A percentile compares a stretch with the other conserved stretches of the same genome.
phyloP scores from a whole-genome alignment of 2,329 filamentous ascomycete genomes.

The Camptophora hylomeconis region DNA sequence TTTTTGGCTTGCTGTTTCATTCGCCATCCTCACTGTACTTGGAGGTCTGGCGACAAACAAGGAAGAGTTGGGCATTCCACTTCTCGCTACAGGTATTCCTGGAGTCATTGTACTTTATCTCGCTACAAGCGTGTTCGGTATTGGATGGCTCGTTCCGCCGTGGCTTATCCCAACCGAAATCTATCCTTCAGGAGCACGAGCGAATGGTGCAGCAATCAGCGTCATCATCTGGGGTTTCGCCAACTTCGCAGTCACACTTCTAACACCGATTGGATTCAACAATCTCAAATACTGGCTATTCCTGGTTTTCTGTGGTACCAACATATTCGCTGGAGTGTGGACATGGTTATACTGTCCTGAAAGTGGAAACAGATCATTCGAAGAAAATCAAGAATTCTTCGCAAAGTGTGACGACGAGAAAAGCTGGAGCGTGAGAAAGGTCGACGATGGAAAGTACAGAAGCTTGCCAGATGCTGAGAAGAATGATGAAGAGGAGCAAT shows the following conservation, averaged over 20 bases:
- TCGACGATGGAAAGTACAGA: slow-evolving; percentile 38
- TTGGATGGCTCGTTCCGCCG: slow-evolving; percentile 37
- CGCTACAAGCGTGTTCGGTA: slow-evolving; percentile 35
- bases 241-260: slow-evolving; percentile 45
- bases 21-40: slow-evolving; percentile 18
- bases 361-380: slow-evolving; percentile 44
- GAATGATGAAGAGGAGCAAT: slow-evolving; percentile 8
- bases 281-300: slow-evolving; percentile 47
- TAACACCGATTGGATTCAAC: slow-evolving; percentile 48
- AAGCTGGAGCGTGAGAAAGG: slow-evolving; percentile 41
- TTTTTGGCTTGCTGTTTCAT: slow-evolving; percentile 16
- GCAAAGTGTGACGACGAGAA: slow-evolving; percentile 36
- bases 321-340: slow-evolving; percentile 41
- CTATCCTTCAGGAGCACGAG: slow-evolving; percentile 42
- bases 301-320: slow-evolving; percentile 42
- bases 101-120: slow-evolving; percentile 18
- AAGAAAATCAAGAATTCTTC: slow-evolving; percentile 49
- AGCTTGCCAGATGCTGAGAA: slow-evolving; percentile 15
- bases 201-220: slow-evolving; percentile 47
- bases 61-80: slow-evolving; percentile 11
- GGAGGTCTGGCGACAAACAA: slow-evolving; percentile 18
- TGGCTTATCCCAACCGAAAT: slow-evolving; percentile 43
- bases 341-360: slow-evolving; percentile 41
- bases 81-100: slow-evolving; percentile 17
- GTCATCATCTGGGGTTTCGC: slow-evolving; percentile 48